Percentiles rank a stretch among this genome's conserved stretches.
These are phyloP conservation scores for Ceratobasidium sp. DNA, from an alignment of 1,284 basidiomycete genomes.

Conservation along the genomic window DNA sequence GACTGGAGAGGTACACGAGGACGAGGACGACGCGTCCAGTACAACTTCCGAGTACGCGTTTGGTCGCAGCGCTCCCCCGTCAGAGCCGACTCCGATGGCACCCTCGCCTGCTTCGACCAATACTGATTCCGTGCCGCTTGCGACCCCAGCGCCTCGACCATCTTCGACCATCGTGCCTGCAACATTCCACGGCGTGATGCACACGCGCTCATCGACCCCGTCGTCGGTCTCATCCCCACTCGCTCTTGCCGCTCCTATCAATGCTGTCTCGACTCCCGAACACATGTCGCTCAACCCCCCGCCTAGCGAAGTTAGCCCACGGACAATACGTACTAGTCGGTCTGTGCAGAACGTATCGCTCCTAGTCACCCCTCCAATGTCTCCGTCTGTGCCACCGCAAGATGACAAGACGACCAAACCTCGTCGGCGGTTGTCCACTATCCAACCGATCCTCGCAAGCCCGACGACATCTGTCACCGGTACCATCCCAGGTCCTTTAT, in stretches of 20 bases:
- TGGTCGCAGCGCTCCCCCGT: constrained; percentile 51
- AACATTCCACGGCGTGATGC: constrained; percentile 39
- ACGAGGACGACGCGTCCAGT: constrained; percentile 64
- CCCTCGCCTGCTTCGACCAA: constrained; percentile 63
- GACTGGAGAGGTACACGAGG: constrained; percentile 46
- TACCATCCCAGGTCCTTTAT: constrained; percentile 63
- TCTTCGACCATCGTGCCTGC: constrained; percentile 29
- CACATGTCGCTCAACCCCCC: constrained; percentile 64
- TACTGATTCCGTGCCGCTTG: constrained; percentile 28
- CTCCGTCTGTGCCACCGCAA: constrained; percentile 68
- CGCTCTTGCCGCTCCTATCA: constrained; percentile 78
- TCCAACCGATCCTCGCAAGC: constrained; percentile 62
- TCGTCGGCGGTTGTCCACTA: constrained; percentile 74
- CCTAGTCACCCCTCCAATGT: constrained; percentile 71
- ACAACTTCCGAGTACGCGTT: constrained; percentile 71
- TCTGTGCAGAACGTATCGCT: constrained; percentile 63
- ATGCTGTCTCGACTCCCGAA: constrained; percentile 65
- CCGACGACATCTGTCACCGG: constrained; percentile 60
- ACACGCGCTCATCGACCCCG: constrained; percentile 73
- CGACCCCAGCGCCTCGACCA: constrained; percentile 29
- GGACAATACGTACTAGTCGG: constrained; percentile 62
- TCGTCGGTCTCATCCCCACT: constrained; percentile 84
- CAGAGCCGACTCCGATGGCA: constrained; percentile 71
- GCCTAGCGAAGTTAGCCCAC: constrained; percentile 42
- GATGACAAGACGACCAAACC: constrained; percentile 60